A percentile compares a stretch with the other conserved stretches of the same genome.
These are phyloP conservation scores for Colletotrichum cordylinicola DNA, from an alignment of 2,329 filamentous ascomycete species.

Conservation along the genomic window DNA sequence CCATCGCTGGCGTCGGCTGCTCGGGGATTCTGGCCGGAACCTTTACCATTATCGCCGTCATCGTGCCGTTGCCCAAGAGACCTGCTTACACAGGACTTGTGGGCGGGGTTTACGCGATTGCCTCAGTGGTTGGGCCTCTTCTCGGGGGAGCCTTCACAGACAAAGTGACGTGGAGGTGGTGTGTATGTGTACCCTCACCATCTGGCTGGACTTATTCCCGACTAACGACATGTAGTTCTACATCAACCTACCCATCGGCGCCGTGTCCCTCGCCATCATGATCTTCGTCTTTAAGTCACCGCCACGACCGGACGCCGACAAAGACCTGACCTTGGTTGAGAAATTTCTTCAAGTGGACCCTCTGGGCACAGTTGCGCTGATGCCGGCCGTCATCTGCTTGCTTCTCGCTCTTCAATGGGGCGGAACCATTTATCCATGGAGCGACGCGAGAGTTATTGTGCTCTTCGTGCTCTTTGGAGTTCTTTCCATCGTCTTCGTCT, in stretches of 20 bases:
- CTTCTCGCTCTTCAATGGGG: slow-evolving; percentile 52
- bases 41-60: slow-evolving; percentile 42
- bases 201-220: not conserved
- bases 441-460: slow-evolving; percentile 32
- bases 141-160: slow-evolving; percentile 33
- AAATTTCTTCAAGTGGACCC: slow-evolving; percentile 27
- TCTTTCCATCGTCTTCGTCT: slow-evolving; percentile 31
- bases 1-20: slow-evolving; percentile 39
- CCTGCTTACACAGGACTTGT: slow-evolving; percentile 43
- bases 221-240: slow-evolving; percentile 22
- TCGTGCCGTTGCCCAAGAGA: slow-evolving; percentile 35
- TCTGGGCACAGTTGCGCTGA: slow-evolving; percentile 24
- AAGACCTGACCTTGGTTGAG: not conserved
- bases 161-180: slow-evolving; percentile 37
- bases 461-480: slow-evolving; percentile 37
- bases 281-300: slow-evolving; percentile 28
- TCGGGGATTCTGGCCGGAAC: slow-evolving; percentile 39
- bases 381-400: slow-evolving; percentile 39
- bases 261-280: slow-evolving; percentile 27
- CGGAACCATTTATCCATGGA: slow-evolving; percentile 37
- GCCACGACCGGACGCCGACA: not conserved
- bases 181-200: slow-evolving; percentile 13
- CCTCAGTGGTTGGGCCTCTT: slow-evolving; percentile 28
- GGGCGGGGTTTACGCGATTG: slow-evolving; percentile 42
- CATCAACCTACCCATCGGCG: slow-evolving; percentile 34